A percentile compares a stretch with the other conserved stretches of the same genome.
These are phyloP conservation scores for Jamesozyma rosinii DNA, from an alignment of 805 yeast genomes.

Conservation along the genomic window DNA sequence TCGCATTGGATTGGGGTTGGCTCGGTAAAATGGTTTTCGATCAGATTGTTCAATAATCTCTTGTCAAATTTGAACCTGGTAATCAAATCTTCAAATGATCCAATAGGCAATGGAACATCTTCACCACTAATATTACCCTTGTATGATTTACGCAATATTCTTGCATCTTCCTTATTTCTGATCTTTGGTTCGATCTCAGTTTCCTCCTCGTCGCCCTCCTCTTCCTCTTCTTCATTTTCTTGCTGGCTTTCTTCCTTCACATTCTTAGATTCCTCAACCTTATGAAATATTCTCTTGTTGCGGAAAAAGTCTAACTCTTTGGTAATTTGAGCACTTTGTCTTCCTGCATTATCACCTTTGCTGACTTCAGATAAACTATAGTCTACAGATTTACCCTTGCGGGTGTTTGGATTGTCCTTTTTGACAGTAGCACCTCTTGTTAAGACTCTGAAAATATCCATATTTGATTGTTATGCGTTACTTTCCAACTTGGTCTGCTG, in stretches of 20 bases:
- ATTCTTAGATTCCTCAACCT: slow-evolving; percentile 16
- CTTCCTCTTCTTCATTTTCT: slow-evolving; percentile 25
- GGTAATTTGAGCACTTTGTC: slow-evolving; percentile 41
- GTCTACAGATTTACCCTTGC: slow-evolving; percentile 22
- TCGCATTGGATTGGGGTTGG: slow-evolving; percentile 95
- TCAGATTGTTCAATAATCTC: slow-evolving; percentile 46
- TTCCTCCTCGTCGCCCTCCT: slow-evolving; percentile 22
- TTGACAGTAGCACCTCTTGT: slow-evolving; percentile 78
- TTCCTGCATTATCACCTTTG: slow-evolving; percentile 33
- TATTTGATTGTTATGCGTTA: slow-evolving; percentile 26
- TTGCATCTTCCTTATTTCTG: slow-evolving; percentile 49
- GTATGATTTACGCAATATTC: slow-evolving; percentile 46
- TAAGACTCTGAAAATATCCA: slow-evolving; percentile 85
- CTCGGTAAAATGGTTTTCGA: slow-evolving; percentile 60
- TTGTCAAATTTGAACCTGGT: slow-evolving; percentile 58
- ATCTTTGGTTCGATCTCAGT: slow-evolving; percentile 36
- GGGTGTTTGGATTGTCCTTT: slow-evolving; percentile 33
- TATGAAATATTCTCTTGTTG: slow-evolving; percentile 36
- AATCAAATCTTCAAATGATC: slow-evolving; percentile 74
- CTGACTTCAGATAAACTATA: slow-evolving; percentile 22
- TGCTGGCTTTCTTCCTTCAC: slow-evolving; percentile 20
- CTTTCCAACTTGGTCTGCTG: too few species aligned
- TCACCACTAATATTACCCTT: slow-evolving; percentile 69
- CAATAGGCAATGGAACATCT: slow-evolving; percentile 86
- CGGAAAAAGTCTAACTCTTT: slow-evolving; percentile 80